These are phyloP conservation scores for Schizonepeta tenuifolia DNA, from an alignment of 257 asterid genomes.

Conservation along the genomic window DNA sequence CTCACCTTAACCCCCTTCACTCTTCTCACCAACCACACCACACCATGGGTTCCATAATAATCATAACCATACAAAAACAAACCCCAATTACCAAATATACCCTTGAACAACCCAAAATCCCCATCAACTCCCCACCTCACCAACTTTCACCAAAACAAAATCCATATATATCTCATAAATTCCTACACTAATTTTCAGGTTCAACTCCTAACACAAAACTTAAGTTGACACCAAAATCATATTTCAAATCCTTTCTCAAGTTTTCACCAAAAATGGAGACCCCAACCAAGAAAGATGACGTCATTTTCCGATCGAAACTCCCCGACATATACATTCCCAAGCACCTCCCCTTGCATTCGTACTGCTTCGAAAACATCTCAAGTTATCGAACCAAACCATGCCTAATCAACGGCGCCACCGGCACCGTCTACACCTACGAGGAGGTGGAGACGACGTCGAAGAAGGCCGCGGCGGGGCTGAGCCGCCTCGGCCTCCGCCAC, in stretches of 20 bases:
- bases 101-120: constrained; percentile 54
- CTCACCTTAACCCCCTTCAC: constrained; percentile 33
- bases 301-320: constrained; percentile 76
- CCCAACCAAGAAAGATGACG: constrained; percentile 39
- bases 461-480: constrained; percentile 61
- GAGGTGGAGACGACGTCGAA: constrained; percentile 61
- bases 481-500: constrained; percentile 59
- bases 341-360: constrained; percentile 72
- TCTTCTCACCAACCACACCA: constrained; percentile 67
- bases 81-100: constrained; percentile 26
- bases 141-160: constrained; percentile 36
- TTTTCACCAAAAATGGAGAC: constrained; percentile 43
- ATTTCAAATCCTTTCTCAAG: background rate
- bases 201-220: constrained; percentile 24
- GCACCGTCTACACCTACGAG: constrained; percentile 53
- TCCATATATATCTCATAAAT: constrained; percentile 46
- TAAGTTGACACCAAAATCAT: constrained; percentile 29
- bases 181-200: constrained; percentile 38
- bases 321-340: constrained; percentile 79
- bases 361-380: constrained; percentile 74
- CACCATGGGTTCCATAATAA: background rate
- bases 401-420: constrained; percentile 70
- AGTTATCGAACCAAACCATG: constrained; percentile 50
- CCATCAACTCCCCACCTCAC: constrained; percentile 47
- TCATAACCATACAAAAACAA: background rate